Conservation (phyloP, 129 eudicot genomes). For the Lactuca sativa region DNA sequence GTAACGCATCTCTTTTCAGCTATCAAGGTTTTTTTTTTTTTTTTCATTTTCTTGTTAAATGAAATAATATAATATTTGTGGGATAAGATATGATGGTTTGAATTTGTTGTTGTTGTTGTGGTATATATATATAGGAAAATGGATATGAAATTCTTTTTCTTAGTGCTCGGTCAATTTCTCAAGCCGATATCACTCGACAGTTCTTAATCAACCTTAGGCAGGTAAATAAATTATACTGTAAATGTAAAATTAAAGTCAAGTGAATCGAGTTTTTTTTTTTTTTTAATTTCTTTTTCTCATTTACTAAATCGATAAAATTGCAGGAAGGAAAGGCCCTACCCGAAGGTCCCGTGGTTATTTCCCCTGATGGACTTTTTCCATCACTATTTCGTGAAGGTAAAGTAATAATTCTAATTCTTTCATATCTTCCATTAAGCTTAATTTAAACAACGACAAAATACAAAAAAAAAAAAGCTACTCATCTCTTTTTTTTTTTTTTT, state of each 20-base stretch:
- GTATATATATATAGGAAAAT: constrained; percentile 57
- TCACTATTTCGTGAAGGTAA: constrained; percentile 95
- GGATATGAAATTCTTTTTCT: constrained; percentile 89
- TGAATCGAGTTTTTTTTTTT: background rate
- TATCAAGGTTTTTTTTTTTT: constrained; percentile 81
- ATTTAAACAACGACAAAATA: background rate
- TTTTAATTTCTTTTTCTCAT: constrained; percentile 7
- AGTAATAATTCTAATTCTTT: background rate
- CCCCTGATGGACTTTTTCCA: constrained; percentile 99
- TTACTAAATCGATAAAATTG: constrained; percentile 9
- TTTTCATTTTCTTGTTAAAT: background rate
- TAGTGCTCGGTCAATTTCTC: constrained; percentile 96
- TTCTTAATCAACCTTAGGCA: constrained; percentile 84
- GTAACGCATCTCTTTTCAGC: constrained; percentile 96
- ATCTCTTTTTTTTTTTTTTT: background rate
- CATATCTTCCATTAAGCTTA: background rate
- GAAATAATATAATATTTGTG: background rate
- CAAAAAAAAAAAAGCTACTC: no score
- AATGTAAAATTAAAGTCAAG: background rate
- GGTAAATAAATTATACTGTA: constrained; percentile 45
- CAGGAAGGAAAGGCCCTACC: constrained; percentile 91
- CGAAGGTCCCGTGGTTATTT: constrained; percentile 93
- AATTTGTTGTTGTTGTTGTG: constrained; percentile 20
- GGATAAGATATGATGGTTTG: background rate
- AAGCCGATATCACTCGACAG: constrained; percentile 80